phyloP scores from a whole-genome alignment of 768 basidiomycete species.

The Rhizopogon vulgaris region DNA sequence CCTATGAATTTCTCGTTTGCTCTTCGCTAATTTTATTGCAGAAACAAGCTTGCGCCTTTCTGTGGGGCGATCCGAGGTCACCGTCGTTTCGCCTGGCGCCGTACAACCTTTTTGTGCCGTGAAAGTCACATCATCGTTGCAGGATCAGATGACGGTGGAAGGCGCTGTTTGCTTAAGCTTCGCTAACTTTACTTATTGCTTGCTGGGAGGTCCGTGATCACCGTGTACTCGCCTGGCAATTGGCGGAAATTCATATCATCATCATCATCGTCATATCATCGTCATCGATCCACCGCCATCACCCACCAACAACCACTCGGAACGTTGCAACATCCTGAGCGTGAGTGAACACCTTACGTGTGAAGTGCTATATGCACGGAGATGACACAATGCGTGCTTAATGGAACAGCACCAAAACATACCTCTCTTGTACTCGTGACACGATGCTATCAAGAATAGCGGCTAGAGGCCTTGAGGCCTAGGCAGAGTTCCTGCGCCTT shows the following conservation, averaged over 20 bases:
- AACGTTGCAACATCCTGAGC: background rate
- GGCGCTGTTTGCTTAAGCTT: background rate
- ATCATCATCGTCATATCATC: background rate
- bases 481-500: constrained; percentile 2
- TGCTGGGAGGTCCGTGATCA: background rate
- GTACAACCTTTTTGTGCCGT: too few relatives aligned
- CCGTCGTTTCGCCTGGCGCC: background rate
- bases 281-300: background rate
- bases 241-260: background rate
- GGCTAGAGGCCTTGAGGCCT: constrained; percentile 10
- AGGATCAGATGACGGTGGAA: constrained; percentile 1
- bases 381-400: constrained; percentile 7
- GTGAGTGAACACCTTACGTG: constrained; percentile 2
- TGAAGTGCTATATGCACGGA: constrained; percentile 9
- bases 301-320: background rate
- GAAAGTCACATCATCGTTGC: background rate
- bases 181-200: constrained; percentile 1
- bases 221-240: background rate
- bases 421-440: background rate
- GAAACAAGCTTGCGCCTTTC: too few relatives aligned
- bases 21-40: background rate
- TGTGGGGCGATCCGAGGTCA: background rate
- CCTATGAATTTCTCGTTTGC: background rate
- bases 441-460: constrained; percentile 3
- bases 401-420: background rate